Evolutionary conservation across 441 rosid species (phyloP).

Genomic region (Gossypium schwendimanii): DNA sequence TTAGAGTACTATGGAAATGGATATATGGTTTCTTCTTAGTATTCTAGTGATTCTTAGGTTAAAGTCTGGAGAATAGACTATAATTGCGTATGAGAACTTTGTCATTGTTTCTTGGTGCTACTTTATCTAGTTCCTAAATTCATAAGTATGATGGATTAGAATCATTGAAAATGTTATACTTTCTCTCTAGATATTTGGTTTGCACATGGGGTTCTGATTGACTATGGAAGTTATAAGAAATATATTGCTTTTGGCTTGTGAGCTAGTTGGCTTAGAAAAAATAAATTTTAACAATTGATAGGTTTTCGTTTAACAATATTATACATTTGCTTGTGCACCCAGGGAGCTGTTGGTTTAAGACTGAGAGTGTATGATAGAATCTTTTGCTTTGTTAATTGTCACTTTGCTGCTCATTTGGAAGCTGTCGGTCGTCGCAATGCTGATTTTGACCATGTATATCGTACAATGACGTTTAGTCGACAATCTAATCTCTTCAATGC

Average conservation of each 20-base stretch:
- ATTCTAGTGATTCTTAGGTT: neutral
- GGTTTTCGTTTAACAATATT: neutral
- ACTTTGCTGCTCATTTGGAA: slow-evolving; percentile 71
- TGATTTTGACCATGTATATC: slow-evolving; percentile 65
- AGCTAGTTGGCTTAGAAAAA: neutral
- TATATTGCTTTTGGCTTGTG: neutral
- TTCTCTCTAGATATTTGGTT: neutral
- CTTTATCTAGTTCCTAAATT: neutral
- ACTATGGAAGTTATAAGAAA: neutral
- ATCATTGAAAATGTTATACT: neutral
- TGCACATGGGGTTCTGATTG: neutral
- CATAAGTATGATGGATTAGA: neutral
- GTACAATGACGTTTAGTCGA: slow-evolving; percentile 48
- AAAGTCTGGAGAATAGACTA: neutral
- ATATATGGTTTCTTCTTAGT: neutral
- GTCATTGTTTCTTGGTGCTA: neutral
- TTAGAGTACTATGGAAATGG: neutral
- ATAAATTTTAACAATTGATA: neutral
- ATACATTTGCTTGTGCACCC: slow-evolving; percentile 12
- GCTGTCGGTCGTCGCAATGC: slow-evolving; percentile 71
- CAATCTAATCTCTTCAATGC: slow-evolving; percentile 38
- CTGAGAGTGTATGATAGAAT: slow-evolving; percentile 60
- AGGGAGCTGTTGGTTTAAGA: slow-evolving; percentile 75
- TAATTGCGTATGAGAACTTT: neutral
- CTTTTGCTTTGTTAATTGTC: slow-evolving; percentile 73